These are phyloP conservation scores for Lentinula lateritia DNA, from an alignment of 768 basidiomycete species.

Conservation along the genomic window DNA sequence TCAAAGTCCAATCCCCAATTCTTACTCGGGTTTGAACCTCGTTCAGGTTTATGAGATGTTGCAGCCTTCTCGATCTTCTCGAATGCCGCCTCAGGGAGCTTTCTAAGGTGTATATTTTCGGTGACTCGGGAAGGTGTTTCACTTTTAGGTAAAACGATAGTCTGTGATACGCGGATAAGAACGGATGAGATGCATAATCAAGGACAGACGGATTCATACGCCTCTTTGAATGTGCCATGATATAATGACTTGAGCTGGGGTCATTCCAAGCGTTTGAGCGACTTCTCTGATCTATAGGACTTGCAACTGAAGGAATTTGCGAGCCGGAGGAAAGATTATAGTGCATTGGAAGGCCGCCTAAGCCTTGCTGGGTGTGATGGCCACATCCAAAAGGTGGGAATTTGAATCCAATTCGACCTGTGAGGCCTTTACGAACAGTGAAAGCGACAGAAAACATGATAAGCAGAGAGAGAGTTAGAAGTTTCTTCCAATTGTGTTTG, in stretches of 20 bases:
- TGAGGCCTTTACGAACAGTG: background rate
- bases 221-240: constrained; percentile 78
- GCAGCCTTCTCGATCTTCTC: constrained; percentile 47
- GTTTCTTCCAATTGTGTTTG: background rate
- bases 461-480: background rate
- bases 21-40: constrained; percentile 55
- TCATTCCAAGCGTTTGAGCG: constrained; percentile 58
- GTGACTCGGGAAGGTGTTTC: constrained; percentile 62
- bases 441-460: constrained; percentile 2
- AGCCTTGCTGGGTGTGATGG: background rate
- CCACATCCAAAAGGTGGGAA: background rate
- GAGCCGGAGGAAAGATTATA: constrained; percentile 63
- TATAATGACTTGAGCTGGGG: constrained; percentile 70
- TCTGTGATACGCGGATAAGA: constrained; percentile 27
- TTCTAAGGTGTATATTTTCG: constrained; percentile 56
- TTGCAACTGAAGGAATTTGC: constrained; percentile 55
- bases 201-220: constrained; percentile 28
- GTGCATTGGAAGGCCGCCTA: constrained; percentile 33
- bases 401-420: background rate
- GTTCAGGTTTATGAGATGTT: constrained; percentile 46
- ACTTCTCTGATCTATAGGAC: constrained; percentile 43
- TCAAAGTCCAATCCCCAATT: constrained; percentile 57
- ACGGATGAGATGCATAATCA: background rate
- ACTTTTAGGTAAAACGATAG: constrained; percentile 72
- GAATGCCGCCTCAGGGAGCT: constrained; percentile 34